Percentiles rank a stretch among this genome's conserved stretches.
Conservation (phyloP, 2,329 filamentous ascomycete species). For the Hypoxylon sp. region DNA sequence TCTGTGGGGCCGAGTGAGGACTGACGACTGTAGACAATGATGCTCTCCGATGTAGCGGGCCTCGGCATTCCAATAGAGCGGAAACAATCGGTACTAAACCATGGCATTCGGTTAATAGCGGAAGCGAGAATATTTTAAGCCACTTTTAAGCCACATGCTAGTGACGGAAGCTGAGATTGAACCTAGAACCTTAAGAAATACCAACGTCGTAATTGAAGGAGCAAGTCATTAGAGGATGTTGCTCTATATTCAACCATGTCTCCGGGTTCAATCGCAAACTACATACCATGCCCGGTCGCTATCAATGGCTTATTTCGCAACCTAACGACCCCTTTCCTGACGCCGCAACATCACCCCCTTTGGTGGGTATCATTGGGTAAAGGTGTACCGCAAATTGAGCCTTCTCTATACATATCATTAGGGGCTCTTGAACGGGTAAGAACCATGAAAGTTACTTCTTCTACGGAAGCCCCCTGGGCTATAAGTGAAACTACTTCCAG, state of each 20-base stretch:
- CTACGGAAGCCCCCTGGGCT: not conserved
- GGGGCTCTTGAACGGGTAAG: not conserved
- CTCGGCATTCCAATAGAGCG: slow-evolving; percentile 29
- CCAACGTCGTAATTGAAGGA: not conserved
- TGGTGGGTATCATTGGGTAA: not conserved
- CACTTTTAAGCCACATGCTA: slow-evolving; percentile 11
- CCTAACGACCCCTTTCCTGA: not conserved
- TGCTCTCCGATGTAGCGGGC: slow-evolving; percentile 25
- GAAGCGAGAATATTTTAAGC: not conserved
- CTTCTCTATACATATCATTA: not conserved
- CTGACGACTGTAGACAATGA: slow-evolving; percentile 28
- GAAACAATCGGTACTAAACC: slow-evolving; percentile 19
- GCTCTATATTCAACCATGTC: not conserved
- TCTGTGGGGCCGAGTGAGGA: slow-evolving; percentile 30
- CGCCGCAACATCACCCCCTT: not conserved
- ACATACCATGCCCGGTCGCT: no score
- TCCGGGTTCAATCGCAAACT: not conserved
- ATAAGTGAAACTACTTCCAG: not conserved
- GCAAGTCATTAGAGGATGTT: not conserved
- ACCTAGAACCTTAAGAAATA: not conserved
- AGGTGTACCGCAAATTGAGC: not conserved
- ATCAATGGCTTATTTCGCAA: not conserved
- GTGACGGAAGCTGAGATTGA: not conserved
- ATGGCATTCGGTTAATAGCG: slow-evolving; percentile 24
- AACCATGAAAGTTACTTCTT: not conserved